phyloP scores from a whole-genome alignment of 1,284 basidiomycete genomes.

The Cryptococcus floricola region DNA sequence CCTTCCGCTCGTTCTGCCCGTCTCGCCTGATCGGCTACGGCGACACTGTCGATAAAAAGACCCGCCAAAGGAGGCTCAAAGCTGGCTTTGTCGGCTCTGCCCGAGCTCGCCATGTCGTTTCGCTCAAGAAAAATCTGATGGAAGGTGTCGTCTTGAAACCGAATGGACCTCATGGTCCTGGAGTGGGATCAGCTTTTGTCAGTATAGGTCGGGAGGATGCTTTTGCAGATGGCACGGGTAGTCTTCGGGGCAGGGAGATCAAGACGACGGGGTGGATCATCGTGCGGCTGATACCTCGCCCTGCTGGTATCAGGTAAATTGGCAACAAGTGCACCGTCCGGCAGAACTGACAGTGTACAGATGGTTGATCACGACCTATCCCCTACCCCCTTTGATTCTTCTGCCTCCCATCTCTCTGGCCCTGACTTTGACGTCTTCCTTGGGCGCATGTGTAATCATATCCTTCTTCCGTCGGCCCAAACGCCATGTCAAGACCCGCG shows the following conservation, averaged over 20 bases:
- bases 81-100: constrained; percentile 27
- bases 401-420: constrained; percentile 41
- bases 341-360: constrained; percentile 6
- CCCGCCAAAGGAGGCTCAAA: constrained; percentile 25
- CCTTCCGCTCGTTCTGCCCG: constrained; percentile 41
- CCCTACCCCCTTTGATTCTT: constrained; percentile 41
- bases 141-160: constrained; percentile 41
- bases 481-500: too few species aligned
- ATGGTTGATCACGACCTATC: constrained; percentile 41
- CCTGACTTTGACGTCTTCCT: constrained; percentile 39
- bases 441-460: constrained; percentile 41
- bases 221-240: constrained; percentile 18
- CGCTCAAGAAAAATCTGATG: constrained; percentile 41
- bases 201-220: constrained; percentile 43
- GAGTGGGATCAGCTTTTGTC: constrained; percentile 38
- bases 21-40: constrained; percentile 37
- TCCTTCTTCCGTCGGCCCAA: constrained; percentile 22
- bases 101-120: constrained; percentile 36
- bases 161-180: constrained; percentile 19
- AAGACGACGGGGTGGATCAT: constrained; percentile 49
- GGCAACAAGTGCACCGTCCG: neutral
- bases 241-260: constrained; percentile 34
- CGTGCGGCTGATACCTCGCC: constrained; percentile 43
- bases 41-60: constrained; percentile 15
- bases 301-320: constrained; percentile 40